phyloP scores from a whole-genome alignment of 331 rosid genomes.

The Rhamnella rubrinervis region DNA sequence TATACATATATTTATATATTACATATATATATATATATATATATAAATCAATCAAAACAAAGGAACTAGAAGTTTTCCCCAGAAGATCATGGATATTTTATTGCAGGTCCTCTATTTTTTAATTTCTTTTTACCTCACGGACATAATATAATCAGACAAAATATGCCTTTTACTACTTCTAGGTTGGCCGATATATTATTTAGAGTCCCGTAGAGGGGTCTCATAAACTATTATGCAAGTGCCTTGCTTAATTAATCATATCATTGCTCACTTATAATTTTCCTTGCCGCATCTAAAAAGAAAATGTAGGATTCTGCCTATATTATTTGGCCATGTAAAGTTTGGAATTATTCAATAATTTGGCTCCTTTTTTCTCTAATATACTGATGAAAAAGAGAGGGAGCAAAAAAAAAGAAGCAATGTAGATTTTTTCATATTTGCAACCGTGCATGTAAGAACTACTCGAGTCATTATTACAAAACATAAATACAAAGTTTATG shows the following conservation, averaged over 20 bases:
- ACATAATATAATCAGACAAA: conserved; percentile 12
- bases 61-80: background rate
- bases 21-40: background rate
- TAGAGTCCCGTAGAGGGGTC: background rate
- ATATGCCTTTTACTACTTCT: conserved; percentile 13
- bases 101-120: background rate
- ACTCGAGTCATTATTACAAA: background rate
- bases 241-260: background rate
- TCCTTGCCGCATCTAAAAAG: too few relatives aligned
- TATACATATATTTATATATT: background rate
- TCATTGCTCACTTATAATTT: background rate
- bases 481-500: too few relatives aligned
- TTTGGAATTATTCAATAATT: background rate
- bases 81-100: background rate
- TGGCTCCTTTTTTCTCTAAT: background rate
- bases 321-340: background rate
- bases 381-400: background rate
- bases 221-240: background rate
- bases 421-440: too few relatives aligned
- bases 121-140: background rate
- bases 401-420: background rate
- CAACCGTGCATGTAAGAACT: background rate
- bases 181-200: background rate
- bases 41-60: conserved; percentile 8
- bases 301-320: background rate